Conservation (phyloP, 768 basidiomycete genomes). For the Heimioporus sp. region DNA sequence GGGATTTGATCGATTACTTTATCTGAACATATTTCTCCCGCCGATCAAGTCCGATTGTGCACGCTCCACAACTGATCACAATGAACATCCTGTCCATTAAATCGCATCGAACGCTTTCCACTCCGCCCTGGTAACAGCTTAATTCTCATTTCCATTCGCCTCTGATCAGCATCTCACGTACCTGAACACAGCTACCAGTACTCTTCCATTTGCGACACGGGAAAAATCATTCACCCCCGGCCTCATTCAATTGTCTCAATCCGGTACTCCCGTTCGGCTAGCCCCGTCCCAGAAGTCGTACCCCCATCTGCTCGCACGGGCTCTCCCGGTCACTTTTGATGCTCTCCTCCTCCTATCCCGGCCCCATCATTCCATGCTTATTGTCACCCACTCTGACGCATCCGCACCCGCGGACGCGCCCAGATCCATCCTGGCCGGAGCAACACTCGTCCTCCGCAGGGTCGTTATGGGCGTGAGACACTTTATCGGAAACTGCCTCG, state of each 20-base stretch:
- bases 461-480: constrained; percentile 27
- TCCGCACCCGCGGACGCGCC: neutral
- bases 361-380: constrained; percentile 1
- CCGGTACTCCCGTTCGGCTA: constrained; percentile 26
- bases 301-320: constrained; percentile 15
- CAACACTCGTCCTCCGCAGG: constrained; percentile 13
- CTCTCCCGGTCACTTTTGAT: constrained; percentile 17
- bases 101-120: neutral
- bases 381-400: neutral
- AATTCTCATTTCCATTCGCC: neutral
- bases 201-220: neutral
- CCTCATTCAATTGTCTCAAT: constrained; percentile 16
- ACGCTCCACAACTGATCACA: constrained; percentile 14
- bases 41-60: constrained; percentile 34
- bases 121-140: constrained; percentile 3
- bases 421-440: neutral
- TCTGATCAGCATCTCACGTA: constrained; percentile 13
- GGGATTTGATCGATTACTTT: constrained; percentile 32
- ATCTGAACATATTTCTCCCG: constrained; percentile 31
- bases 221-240: constrained; percentile 10
- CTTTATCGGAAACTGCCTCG: constrained; percentile 26
- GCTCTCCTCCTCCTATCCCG: neutral
- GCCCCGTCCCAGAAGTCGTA: constrained; percentile 17
- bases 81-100: constrained; percentile 2
- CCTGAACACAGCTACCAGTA: neutral